Percentiles rank a stretch among this genome's conserved stretches.
phyloP scores from a whole-genome alignment of 139 green algal species.

The Axilococcus clingmanii region DNA sequence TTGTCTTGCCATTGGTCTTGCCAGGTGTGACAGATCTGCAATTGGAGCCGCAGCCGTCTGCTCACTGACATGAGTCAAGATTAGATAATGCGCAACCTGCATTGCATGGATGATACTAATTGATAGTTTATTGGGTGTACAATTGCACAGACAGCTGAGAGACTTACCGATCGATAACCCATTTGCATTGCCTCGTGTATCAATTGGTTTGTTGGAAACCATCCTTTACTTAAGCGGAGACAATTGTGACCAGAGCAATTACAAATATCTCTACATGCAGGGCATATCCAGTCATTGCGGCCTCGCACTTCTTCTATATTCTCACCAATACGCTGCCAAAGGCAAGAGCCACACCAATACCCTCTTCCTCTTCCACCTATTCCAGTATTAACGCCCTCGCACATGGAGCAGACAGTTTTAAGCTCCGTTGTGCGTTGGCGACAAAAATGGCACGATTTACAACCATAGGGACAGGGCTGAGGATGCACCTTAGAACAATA shows the following conservation, averaged over 20 bases:
- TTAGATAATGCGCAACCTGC: constrained; percentile 58
- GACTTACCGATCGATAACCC: constrained; percentile 52
- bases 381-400: constrained; percentile 16
- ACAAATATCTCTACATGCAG: constrained; percentile 52
- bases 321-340: constrained; percentile 47
- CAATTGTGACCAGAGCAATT: constrained; percentile 53
- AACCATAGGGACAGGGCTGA: constrained; percentile 22
- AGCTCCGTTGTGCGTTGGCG: constrained; percentile 42
- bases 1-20: too few species aligned
- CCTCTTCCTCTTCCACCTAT: constrained; percentile 26
- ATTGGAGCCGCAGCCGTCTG: constrained; percentile 16
- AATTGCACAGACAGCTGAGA: too few species aligned
- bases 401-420: constrained; percentile 46
- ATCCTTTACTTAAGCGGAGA: constrained; percentile 20
- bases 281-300: constrained; percentile 35
- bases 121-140: neutral
- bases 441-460: constrained; percentile 55
- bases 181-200: constrained; percentile 26
- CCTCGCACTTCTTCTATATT: constrained; percentile 41
- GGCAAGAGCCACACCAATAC: constrained; percentile 43
- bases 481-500: constrained; percentile 30
- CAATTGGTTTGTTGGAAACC: constrained; percentile 40
- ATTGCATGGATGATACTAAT: too few species aligned
- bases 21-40: neutral
- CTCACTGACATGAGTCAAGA: constrained; percentile 41